Evolutionary conservation across 768 basidiomycete genomes (phyloP).

Genomic region (Tulasnella sp.): DNA sequence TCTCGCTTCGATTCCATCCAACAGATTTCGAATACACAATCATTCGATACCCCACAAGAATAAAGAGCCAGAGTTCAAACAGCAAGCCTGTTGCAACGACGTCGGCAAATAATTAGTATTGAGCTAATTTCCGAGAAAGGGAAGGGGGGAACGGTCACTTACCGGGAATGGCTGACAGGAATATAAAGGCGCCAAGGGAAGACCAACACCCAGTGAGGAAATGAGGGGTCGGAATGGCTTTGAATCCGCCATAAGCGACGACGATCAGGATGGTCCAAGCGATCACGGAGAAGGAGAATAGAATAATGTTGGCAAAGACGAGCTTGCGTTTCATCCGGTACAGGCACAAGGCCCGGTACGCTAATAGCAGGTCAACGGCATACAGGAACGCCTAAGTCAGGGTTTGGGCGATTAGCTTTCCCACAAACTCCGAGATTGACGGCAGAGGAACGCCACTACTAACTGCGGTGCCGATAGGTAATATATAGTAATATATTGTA

Average conservation of each 20-base stretch:
- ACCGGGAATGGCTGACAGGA: conserved; percentile 14
- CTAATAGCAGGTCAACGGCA: conserved; percentile 22
- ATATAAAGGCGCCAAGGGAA: background rate
- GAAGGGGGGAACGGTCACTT: background rate
- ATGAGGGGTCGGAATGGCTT: conserved; percentile 8
- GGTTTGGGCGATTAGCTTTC: background rate
- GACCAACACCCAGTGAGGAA: conserved; percentile 25
- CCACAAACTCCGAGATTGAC: background rate
- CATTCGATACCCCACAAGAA: conserved; percentile 13
- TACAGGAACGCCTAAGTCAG: conserved; percentile 20
- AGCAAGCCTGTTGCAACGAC: background rate
- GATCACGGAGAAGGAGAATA: background rate
- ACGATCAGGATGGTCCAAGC: background rate
- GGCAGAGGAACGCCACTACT: conserved; percentile 1
- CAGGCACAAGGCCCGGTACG: conserved; percentile 24
- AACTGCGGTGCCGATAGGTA: conserved; percentile 21
- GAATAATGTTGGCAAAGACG: background rate
- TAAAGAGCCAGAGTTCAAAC: conserved; percentile 23
- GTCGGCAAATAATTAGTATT: background rate
- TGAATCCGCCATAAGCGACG: background rate
- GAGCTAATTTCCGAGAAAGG: background rate
- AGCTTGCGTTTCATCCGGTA: conserved; percentile 24
- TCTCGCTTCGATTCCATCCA: conserved; percentile 8
- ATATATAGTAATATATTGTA: conserved; percentile 12
- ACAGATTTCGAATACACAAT: background rate